phyloP scores from a whole-genome alignment of 768 basidiomycete species.

The Trametes maxima region DNA sequence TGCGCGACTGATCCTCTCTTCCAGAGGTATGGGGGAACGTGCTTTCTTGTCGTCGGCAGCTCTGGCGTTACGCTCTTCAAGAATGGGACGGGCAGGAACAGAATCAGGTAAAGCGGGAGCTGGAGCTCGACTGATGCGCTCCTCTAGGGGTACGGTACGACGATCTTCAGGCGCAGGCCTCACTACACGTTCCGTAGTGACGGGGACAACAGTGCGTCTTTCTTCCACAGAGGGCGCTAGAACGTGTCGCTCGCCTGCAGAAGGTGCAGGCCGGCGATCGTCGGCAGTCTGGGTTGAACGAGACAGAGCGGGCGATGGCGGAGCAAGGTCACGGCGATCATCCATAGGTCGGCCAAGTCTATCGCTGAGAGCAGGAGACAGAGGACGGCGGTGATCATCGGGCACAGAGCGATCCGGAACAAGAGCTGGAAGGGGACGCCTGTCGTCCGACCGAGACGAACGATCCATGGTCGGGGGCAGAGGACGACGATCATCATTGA shows the following conservation, averaged over 20 bases:
- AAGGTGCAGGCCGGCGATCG: slow-evolving; percentile 17
- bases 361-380: slow-evolving; percentile 10
- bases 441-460: slow-evolving; percentile 18
- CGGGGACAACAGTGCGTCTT: slow-evolving; percentile 10
- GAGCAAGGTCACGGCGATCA: slow-evolving; percentile 20
- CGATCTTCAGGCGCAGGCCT: slow-evolving; percentile 16
- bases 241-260: slow-evolving; percentile 9
- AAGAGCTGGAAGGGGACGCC: slow-evolving; percentile 5
- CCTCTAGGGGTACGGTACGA: slow-evolving; percentile 8
- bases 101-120: slow-evolving; percentile 2
- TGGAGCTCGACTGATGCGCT: slow-evolving; percentile 10
- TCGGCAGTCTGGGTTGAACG: slow-evolving; percentile 6
- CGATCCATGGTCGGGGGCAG: slow-evolving; percentile 15
- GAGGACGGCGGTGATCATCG: slow-evolving; percentile 25
- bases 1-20: slow-evolving; percentile 28
- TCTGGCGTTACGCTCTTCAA: slow-evolving; percentile 25
- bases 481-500: slow-evolving; percentile 17
- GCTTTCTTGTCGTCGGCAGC: slow-evolving; percentile 17
- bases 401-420: slow-evolving; percentile 1
- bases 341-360: slow-evolving; percentile 17
- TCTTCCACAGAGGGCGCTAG: slow-evolving; percentile 5
- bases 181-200: not conserved
- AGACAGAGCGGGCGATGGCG: slow-evolving; percentile 2
- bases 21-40: slow-evolving; percentile 23
- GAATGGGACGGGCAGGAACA: slow-evolving; percentile 7